Evolutionary conservation across 2,329 filamentous ascomycete genomes (phyloP), one percentile per base, ranked within the genome.

Genomic region (Sporothrix variecibatus): DNA sequence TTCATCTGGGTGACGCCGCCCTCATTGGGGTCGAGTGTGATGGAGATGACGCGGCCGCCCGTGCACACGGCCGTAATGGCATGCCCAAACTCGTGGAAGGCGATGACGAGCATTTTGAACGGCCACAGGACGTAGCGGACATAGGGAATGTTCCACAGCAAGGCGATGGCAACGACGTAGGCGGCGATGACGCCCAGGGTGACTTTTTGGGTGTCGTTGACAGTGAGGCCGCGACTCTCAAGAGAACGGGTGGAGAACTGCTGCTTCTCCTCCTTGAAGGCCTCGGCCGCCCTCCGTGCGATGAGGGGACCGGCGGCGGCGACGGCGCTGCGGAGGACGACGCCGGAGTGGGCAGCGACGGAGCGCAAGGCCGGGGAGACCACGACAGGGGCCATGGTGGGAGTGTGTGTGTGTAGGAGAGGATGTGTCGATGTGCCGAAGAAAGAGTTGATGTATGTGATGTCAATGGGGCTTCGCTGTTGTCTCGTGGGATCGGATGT

Each of bases 51-150:
- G 73, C 85, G 86, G 4, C 93, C 93, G 72, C 93, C 93, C 0
- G 93, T 95, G 75, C 90, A 88, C 76, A 91, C 87, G 53, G 92
- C 91, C 0, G 90, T 90, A 78, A 94, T 88, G 68, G 93, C 93
- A 82, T 95, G 93, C 15, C 91, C 89, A 79, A 94, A 91, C 78
- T 95, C 93, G 82, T 95, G 93, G 81, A 94, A 95, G 51, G 93
- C 93, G 76, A 95, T 94, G 71, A 93, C 92, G 26, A 95, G 87
- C 92, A 94, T 94, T 90, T 95, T 95, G 85, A 95, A 94, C 3
- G 93, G 93, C 92, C 92, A 95, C 49, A 95, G 83, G 0, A 91
- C 86, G 86, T 89, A 92, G 73, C 89, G 87, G n/a, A 95, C 82
- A 81, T 93, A 94, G 0, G 93, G 93, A 0, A 94, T 81, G 82